Conservation (phyloP, 2,329 filamentous ascomycete species). For the Claviceps digitariae region DNA sequence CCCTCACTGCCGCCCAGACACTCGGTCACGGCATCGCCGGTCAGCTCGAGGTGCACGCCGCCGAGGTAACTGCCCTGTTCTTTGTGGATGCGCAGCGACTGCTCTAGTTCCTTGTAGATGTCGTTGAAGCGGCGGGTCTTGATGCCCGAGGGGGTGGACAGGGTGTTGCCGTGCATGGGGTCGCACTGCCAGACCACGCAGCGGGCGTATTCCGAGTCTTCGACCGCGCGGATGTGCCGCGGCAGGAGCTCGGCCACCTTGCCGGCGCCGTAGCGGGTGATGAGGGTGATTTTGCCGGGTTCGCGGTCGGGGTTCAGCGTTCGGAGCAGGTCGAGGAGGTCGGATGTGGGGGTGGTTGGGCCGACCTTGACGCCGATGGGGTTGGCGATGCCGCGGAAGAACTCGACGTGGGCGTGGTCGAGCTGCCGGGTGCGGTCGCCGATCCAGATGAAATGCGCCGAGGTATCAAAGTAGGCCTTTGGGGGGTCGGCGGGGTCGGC, state of each 20-base stretch:
- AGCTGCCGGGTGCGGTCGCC: slow-evolving; percentile 91
- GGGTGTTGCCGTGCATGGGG: slow-evolving; percentile 87
- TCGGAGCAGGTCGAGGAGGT: slow-evolving; percentile 68
- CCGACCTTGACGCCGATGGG: slow-evolving; percentile 95
- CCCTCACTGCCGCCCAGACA: slow-evolving; percentile 84
- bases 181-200: slow-evolving; percentile 94
- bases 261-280: slow-evolving; percentile 80
- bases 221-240: slow-evolving; percentile 76
- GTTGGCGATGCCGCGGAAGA: slow-evolving; percentile 91
- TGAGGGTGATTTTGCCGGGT: slow-evolving; percentile 86
- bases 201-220: slow-evolving; percentile 54
- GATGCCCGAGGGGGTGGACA: slow-evolving; percentile 58
- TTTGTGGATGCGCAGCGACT: slow-evolving; percentile 74
- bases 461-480: slow-evolving; percentile 84
- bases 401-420: slow-evolving; percentile 89
- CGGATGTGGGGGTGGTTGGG: slow-evolving; percentile 62
- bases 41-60: slow-evolving; percentile 89
- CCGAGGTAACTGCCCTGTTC: slow-evolving; percentile 76
- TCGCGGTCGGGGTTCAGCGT: slow-evolving; percentile 73
- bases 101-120: slow-evolving; percentile 75
- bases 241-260: slow-evolving; percentile 67
- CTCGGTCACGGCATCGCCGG: slow-evolving; percentile 91
- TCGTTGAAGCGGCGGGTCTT: slow-evolving; percentile 88
- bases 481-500: neutral
- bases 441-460: slow-evolving; percentile 96